These are phyloP conservation scores for Neurospora cerealis DNA, from an alignment of 495 filamentous ascomycete genomes.

Conservation along the genomic window DNA sequence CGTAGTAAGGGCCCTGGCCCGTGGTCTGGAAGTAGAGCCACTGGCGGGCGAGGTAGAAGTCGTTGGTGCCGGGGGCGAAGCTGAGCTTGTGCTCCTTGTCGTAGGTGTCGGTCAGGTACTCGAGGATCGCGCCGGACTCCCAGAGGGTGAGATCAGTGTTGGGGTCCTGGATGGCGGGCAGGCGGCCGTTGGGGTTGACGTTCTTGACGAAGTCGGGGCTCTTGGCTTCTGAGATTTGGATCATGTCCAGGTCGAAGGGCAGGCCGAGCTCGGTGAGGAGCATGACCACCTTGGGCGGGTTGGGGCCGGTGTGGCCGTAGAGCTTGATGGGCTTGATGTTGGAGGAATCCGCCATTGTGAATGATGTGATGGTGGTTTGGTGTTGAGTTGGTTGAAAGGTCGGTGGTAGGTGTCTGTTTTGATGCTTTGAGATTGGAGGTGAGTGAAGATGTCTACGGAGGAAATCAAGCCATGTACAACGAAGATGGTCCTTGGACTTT, in stretches of 20 bases:
- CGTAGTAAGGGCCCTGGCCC: slow-evolving; percentile 64
- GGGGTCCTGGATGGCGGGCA: slow-evolving; percentile 53
- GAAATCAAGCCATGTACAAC: not conserved
- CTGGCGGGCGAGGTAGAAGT: slow-evolving; percentile 48
- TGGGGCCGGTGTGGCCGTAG: slow-evolving; percentile 28
- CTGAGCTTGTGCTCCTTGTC: slow-evolving; percentile 51
- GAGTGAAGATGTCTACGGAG: not conserved
- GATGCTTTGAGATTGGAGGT: not conserved
- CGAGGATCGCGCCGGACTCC: slow-evolving; percentile 66
- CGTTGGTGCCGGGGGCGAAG: slow-evolving; percentile 37
- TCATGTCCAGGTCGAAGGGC: slow-evolving; percentile 36
- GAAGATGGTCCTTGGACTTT: not conserved
- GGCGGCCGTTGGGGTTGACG: slow-evolving; percentile 65
- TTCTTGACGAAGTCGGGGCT: slow-evolving; percentile 34
- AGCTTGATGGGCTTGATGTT: slow-evolving; percentile 27
- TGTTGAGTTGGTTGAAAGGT: not conserved
- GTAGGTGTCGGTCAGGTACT: slow-evolving; percentile 65
- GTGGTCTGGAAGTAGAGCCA: slow-evolving; percentile 58
- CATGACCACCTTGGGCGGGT: slow-evolving; percentile 49
- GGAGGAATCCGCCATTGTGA: not conserved
- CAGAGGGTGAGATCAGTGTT: slow-evolving; percentile 58
- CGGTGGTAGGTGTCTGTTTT: not conserved
- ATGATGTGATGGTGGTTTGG: not conserved
- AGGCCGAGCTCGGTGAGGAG: slow-evolving; percentile 54
- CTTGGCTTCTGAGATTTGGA: slow-evolving; percentile 47